Base-by-base conservation (phyloP, 179 eudicot species). In the Actinidia arguta region DNA sequence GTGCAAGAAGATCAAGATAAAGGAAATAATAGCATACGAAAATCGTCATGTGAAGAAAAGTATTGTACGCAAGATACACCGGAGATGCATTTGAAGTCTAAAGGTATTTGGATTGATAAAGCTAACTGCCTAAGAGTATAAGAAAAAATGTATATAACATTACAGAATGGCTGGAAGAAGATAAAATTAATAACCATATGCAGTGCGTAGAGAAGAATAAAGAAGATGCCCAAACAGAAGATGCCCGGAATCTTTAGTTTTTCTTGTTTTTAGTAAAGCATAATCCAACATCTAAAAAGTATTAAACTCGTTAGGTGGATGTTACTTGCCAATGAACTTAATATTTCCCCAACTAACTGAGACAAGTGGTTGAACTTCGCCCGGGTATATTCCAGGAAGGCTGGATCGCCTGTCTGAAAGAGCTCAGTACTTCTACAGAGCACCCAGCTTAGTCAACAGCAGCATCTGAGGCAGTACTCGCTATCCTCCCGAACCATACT, bases 31-130 rank as follows among this genome's bases (percentile, higher is more conserved):
- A 46, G 31, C 66, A 77, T 36, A 39, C 58, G 36, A 31, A 62
- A 73, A 46, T n/a, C 7, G 8, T 25, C 82, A 42, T 77, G 18
- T 18, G 82, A 73, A 71, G 58, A 63, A n/a, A 77, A 27, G 12
- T 22, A 13, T 27, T 25, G 46, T 51, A 51, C 14, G 42, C 24
- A 18, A 73, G 55, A 56, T 16, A 16, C 46, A 68, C 73, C 24
- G 76, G 27, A 24, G 44, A 17, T 46, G 27, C 13, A 22, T 25
- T 24, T 10, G 58, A 48, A 44, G 52, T n/a, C 50, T 8, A 44
- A 44, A 72, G 56, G 56, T 47, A n/a, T n/a, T 4, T 4, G 5
- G 52, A 71, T 54, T 42, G 22, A 71, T 31, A 20, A n/a, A 47
- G 55, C 55, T 10, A 47, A 71, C 54, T 4, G 55, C 50, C 18